Conservation (phyloP, 441 rosid genomes). For the Pelargonium fulgidum region DNA sequence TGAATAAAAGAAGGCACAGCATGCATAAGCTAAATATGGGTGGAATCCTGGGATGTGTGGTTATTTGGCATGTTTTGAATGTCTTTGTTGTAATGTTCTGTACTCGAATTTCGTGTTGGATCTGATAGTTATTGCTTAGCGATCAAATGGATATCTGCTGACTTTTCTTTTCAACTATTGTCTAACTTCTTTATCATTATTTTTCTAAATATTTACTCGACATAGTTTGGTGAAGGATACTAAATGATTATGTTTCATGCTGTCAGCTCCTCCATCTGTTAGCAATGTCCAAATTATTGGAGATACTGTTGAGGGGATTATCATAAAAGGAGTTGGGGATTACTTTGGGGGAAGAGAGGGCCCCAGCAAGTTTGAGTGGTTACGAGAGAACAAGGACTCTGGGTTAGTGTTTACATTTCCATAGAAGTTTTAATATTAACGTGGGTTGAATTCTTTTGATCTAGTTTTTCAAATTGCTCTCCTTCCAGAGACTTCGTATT, state of each 20-base stretch:
- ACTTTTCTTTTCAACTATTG: background rate
- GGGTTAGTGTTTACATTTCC: conserved; percentile 49
- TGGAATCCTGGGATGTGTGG: background rate
- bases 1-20: background rate
- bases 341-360: conserved; percentile 99
- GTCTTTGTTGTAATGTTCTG: background rate
- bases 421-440: background rate
- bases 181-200: background rate
- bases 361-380: conserved; percentile 97
- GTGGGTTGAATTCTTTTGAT: conserved; percentile 7
- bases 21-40: background rate
- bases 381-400: conserved; percentile 63
- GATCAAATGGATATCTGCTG: background rate
- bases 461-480: conserved; percentile 12
- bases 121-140: background rate
- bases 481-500: conserved; percentile 53
- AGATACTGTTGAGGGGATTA: conserved; percentile 76
- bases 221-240: background rate
- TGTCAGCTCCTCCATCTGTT: conserved; percentile 93
- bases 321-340: conserved; percentile 72
- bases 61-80: background rate
- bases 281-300: conserved; percentile 70
- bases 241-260: conserved; percentile 27
- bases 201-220: background rate
- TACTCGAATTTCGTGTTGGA: background rate